Conservation (phyloP, 2,329 filamentous ascomycete species). For the Ophiognomonia clavigignenti-juglandacearum region DNA sequence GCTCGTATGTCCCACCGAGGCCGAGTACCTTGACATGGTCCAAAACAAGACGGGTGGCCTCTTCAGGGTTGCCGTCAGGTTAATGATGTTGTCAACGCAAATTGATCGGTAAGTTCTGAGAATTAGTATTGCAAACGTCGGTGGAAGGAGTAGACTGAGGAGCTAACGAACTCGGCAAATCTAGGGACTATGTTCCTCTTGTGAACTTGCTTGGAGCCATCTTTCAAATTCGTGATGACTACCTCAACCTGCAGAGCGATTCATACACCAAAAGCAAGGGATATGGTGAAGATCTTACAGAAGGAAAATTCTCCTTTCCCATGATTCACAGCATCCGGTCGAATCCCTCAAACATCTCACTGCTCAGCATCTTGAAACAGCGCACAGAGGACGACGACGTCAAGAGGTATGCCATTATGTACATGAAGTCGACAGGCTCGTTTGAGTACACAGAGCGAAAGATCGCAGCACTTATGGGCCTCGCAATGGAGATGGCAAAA, state of each 20-base stretch:
- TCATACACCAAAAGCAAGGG: background rate
- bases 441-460: no score
- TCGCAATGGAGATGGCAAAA: no score
- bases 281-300: conserved; percentile 1
- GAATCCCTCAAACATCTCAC: no score
- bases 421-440: no score
- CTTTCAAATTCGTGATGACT: conserved; percentile 3
- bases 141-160: background rate
- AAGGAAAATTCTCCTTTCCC: conserved; percentile 1
- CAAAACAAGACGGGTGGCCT: conserved; percentile 10
- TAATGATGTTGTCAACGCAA: conserved; percentile 5
- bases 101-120: no score
- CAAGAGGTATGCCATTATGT: no score
- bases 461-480: no score
- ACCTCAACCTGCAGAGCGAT: background rate
- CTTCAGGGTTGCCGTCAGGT: background rate
- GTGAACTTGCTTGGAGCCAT: background rate
- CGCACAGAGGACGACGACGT: no score
- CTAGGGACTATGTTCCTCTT: background rate
- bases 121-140: background rate
- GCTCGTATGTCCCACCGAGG: conserved; percentile 12
- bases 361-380: no score
- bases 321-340: background rate
- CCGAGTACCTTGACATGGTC: conserved; percentile 23
- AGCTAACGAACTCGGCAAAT: background rate